Evolutionary conservation across 768 basidiomycete genomes (phyloP).

Genomic region (Hericium alpestre): DNA sequence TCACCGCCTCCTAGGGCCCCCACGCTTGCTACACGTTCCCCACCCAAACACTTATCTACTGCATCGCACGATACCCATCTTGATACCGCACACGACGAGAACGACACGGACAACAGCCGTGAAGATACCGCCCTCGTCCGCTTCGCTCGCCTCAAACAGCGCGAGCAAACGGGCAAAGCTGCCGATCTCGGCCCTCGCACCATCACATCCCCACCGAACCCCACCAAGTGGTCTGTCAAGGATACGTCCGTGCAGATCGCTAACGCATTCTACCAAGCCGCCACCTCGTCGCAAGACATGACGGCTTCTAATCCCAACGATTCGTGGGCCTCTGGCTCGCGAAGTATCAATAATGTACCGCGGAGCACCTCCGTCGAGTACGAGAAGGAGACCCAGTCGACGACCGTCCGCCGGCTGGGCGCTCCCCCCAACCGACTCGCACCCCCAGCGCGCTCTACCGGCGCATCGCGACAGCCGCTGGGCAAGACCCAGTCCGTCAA

Average conservation of each 20-base stretch:
- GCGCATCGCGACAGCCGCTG: slow-evolving; percentile 30
- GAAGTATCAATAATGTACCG: slow-evolving; percentile 38
- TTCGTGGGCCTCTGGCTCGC: slow-evolving; percentile 53
- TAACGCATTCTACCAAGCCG: slow-evolving; percentile 69
- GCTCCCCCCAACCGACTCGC: slow-evolving; percentile 43
- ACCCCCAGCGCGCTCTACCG: slow-evolving; percentile 17
- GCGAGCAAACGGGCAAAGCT: slow-evolving; percentile 23
- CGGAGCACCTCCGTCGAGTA: slow-evolving; percentile 76
- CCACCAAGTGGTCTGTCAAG: slow-evolving; percentile 63
- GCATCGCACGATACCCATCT: slow-evolving; percentile 22
- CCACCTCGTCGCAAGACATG: slow-evolving; percentile 21
- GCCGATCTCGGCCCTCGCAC: slow-evolving; percentile 18
- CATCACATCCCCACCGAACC: slow-evolving; percentile 35
- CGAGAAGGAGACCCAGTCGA: slow-evolving; percentile 52
- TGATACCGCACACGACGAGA: slow-evolving; percentile 21
- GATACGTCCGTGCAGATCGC: slow-evolving; percentile 86
- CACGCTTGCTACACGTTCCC: slow-evolving; percentile 45
- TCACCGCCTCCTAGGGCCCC: slow-evolving; percentile 37
- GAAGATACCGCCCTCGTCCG: slow-evolving; percentile 34
- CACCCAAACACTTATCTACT: slow-evolving; percentile 38
- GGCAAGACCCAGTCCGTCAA: slow-evolving; percentile 45
- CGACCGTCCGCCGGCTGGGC: slow-evolving; percentile 40
- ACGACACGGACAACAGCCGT: slow-evolving; percentile 26
- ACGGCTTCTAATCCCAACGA: slow-evolving; percentile 41
- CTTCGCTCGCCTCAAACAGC: slow-evolving; percentile 37